These are phyloP conservation scores for Didymella pomorum DNA, from an alignment of 2,329 filamentous ascomycete species.

Conservation along the genomic window DNA sequence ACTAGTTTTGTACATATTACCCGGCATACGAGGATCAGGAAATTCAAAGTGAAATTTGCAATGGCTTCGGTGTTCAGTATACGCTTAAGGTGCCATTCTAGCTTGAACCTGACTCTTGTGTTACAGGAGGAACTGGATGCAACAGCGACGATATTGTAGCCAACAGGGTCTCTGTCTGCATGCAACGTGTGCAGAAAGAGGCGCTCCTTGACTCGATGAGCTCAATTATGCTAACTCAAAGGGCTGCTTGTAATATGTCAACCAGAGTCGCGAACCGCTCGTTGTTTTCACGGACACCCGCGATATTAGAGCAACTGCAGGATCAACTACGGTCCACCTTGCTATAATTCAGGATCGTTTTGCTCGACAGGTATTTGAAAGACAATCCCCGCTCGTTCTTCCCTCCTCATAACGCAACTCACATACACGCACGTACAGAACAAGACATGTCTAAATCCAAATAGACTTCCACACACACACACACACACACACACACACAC, in stretches of 20 bases:
- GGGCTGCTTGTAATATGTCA: too few species aligned
- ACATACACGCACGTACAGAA: background rate
- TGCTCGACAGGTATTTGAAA: background rate
- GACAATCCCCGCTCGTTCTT: background rate
- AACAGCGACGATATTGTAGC: too few species aligned
- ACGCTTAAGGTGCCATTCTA: background rate
- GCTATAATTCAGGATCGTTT: background rate
- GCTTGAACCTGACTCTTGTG: background rate
- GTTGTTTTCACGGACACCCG: background rate
- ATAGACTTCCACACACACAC: background rate
- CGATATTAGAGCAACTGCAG: background rate
- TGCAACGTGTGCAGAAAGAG: background rate
- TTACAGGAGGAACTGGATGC: too few species aligned
- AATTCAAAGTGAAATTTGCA: slow-evolving; percentile 13
- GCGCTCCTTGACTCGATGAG: background rate
- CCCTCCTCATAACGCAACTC: background rate
- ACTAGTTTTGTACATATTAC: slow-evolving; percentile 45
- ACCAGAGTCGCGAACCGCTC: background rate
- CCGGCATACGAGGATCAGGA: slow-evolving; percentile 31
- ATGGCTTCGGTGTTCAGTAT: background rate
- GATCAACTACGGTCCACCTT: background rate
- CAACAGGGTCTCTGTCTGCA: too few species aligned
- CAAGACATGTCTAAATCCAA: background rate
- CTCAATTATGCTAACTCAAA: background rate
- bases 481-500: too few species aligned